These are phyloP conservation scores for Obelidium mucronatum DNA, from an alignment of 192 early-diverging fungal genomes.

Conservation along the genomic window DNA sequence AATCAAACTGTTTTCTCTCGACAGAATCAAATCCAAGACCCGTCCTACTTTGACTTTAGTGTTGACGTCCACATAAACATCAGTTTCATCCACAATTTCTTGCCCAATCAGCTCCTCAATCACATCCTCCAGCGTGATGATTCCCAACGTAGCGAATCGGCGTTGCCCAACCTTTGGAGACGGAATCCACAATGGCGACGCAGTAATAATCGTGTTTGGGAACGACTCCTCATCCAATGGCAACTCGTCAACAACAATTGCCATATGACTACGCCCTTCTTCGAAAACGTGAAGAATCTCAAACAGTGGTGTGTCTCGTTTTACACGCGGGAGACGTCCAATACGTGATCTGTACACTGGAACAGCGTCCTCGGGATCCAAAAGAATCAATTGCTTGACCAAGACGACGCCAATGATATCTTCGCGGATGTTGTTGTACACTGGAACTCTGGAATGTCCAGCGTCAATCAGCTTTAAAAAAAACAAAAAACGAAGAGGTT, in stretches of 20 bases:
- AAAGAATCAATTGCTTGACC: slow-evolving; percentile 49
- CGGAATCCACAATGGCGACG: slow-evolving; percentile 30
- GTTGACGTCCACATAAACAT: slow-evolving; percentile 59
- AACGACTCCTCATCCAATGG: slow-evolving; percentile 19
- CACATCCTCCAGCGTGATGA: slow-evolving; percentile 63
- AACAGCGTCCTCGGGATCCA: slow-evolving; percentile 53
- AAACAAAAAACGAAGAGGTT: neutral
- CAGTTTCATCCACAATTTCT: slow-evolving; percentile 65
- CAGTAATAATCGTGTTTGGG: slow-evolving; percentile 17
- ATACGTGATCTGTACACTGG: slow-evolving; percentile 46
- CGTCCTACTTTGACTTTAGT: slow-evolving; percentile 52
- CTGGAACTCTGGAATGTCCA: slow-evolving; percentile 60
- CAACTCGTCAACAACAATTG: slow-evolving; percentile 51
- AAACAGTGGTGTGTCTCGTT: slow-evolving; percentile 52
- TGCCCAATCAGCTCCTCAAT: slow-evolving; percentile 64
- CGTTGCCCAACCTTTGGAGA: neutral
- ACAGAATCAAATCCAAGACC: slow-evolving; percentile 19
- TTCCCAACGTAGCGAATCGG: slow-evolving; percentile 44
- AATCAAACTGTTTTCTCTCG: slow-evolving; percentile 11
- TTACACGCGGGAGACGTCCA: slow-evolving; percentile 50
- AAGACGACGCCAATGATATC: slow-evolving; percentile 55
- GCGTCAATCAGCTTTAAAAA: slow-evolving; percentile 45
- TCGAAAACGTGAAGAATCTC: slow-evolving; percentile 64
- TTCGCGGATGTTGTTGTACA: slow-evolving; percentile 42
- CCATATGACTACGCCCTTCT: slow-evolving; percentile 62